phyloP scores from a whole-genome alignment of 2,329 filamentous ascomycete genomes.

The Cladobotryum mycophilum region DNA sequence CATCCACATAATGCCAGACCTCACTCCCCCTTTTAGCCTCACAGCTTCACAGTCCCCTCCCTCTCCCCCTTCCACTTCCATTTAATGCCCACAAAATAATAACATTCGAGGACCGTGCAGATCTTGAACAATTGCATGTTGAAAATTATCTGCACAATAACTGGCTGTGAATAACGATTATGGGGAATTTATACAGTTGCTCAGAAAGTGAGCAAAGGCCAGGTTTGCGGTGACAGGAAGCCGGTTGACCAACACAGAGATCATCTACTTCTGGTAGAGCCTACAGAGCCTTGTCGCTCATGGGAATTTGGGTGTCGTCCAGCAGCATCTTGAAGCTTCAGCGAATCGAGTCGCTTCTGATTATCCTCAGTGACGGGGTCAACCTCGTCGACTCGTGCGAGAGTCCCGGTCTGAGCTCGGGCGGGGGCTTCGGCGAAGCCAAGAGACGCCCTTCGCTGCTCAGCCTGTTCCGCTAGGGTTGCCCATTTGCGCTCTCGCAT shows the following conservation, averaged over 20 bases:
- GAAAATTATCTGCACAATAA: too few relatives aligned
- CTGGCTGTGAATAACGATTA: too few relatives aligned
- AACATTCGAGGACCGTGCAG: too few relatives aligned
- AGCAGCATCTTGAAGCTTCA: constrained; percentile 76
- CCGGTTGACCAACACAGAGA: constrained; percentile 5
- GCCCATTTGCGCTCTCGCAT: constrained; percentile 86
- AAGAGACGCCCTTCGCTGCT: constrained; percentile 50
- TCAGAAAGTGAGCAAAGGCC: not conserved
- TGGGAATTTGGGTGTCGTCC: constrained; percentile 52
- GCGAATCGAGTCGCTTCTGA: constrained; percentile 78
- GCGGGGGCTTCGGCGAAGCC: constrained; percentile 27
- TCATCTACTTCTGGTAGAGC: constrained; percentile 47
- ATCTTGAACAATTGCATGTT: too few relatives aligned
- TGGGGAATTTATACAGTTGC: too few relatives aligned
- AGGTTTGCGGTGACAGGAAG: not conserved
- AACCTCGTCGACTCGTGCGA: constrained; percentile 62
- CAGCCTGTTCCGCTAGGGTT: constrained; percentile 72
- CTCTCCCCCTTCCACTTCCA: too few relatives aligned
- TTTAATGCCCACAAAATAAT: too few relatives aligned
- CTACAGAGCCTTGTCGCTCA: constrained; percentile 55
- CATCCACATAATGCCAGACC: not conserved
- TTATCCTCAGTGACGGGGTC: constrained; percentile 77
- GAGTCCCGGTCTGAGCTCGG: constrained; percentile 34
- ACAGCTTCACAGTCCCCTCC: too few relatives aligned
- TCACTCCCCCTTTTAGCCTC: not conserved